A percentile compares a stretch with the other conserved stretches of the same genome.
Conservation (phyloP, 2,329 filamentous ascomycete genomes). For the Aspergillus ruber region DNA sequence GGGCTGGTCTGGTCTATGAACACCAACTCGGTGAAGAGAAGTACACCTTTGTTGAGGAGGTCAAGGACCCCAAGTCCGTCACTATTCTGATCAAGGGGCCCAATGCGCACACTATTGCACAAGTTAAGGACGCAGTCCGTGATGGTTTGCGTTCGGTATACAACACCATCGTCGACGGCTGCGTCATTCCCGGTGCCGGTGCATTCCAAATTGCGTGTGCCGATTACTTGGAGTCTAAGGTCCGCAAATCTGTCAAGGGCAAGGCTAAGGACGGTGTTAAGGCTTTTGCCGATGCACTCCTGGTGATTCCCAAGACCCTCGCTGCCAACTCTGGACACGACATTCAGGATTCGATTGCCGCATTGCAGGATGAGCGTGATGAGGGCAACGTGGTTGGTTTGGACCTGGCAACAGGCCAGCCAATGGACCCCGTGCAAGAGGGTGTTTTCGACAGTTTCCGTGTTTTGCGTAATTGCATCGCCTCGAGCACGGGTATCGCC, state of each 20-base stretch:
- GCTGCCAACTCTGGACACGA: constrained; percentile 95
- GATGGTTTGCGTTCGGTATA: constrained; percentile 94
- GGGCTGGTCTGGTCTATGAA: constrained; percentile 95
- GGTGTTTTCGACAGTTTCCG: constrained; percentile 96
- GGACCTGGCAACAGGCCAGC: constrained; percentile 76
- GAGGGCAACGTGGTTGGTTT: constrained; percentile 83
- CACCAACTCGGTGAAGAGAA: constrained; percentile 98
- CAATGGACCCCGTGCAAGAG: constrained; percentile 89
- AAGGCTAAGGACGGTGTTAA: constrained; percentile 95
- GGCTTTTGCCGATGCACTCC: constrained; percentile 88
- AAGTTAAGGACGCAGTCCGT: constrained; percentile 92
- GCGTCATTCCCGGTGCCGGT: constrained; percentile 87
- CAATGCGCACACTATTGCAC: constrained; percentile 91
- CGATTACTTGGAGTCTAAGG: constrained; percentile 73
- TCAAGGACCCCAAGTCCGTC: constrained; percentile 97
- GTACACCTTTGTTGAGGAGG: constrained; percentile 97
- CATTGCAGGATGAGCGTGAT: constrained; percentile 74
- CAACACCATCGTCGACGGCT: constrained; percentile 99
- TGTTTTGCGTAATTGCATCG: constrained; percentile 86
- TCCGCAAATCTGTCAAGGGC: constrained; percentile 87
- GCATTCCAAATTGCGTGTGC: constrained; percentile 95
- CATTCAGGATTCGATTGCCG: constrained; percentile 87
- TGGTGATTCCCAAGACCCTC: constrained; percentile 95
- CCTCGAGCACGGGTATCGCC: constrained; percentile 89
- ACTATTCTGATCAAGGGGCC: constrained; percentile 97